These are phyloP conservation scores for Acanthamoeba castellanii DNA, from an alignment of 208 protist species.

Conservation along the genomic window DNA sequence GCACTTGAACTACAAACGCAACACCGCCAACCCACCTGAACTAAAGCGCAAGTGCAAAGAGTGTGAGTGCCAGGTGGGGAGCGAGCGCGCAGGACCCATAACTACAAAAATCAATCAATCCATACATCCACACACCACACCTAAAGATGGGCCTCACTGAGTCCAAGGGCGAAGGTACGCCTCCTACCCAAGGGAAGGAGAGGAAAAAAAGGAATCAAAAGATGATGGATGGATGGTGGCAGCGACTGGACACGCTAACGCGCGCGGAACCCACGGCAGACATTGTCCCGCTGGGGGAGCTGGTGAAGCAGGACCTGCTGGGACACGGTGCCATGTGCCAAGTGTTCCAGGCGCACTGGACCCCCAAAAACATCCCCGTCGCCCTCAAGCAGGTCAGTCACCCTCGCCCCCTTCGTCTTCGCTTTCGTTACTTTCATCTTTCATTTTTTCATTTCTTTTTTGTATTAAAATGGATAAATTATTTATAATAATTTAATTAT, in stretches of 20 bases:
- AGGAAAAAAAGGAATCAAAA: too few relatives aligned
- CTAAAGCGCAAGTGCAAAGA: too few relatives aligned
- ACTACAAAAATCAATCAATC: too few relatives aligned
- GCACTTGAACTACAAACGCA: too few relatives aligned
- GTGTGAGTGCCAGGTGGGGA: too few relatives aligned
- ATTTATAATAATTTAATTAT: too few relatives aligned
- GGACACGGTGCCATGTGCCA: constrained; percentile 49
- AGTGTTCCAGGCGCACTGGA: constrained; percentile 49
- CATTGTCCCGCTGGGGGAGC: constrained; percentile 7
- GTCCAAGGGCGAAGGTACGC: neutral
- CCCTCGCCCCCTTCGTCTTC: too few relatives aligned
- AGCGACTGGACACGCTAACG: neutral
- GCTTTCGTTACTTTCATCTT: neutral
- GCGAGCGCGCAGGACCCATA: too few relatives aligned
- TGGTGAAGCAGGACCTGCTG: constrained; percentile 49
- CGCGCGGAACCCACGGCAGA: neutral
- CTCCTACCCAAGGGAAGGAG: neutral
- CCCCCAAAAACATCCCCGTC: constrained; percentile 24
- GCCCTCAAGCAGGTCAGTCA: constrained; percentile 65
- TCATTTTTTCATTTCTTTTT: too few relatives aligned
- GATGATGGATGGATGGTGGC: neutral
- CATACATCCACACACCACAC: too few relatives aligned
- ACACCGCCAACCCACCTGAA: too few relatives aligned
- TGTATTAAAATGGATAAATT: too few relatives aligned
- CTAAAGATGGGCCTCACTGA: neutral